Base-by-base conservation (phyloP, 1,139 yeast genomes). In the Pneumocystis wakefieldiae region DNA sequence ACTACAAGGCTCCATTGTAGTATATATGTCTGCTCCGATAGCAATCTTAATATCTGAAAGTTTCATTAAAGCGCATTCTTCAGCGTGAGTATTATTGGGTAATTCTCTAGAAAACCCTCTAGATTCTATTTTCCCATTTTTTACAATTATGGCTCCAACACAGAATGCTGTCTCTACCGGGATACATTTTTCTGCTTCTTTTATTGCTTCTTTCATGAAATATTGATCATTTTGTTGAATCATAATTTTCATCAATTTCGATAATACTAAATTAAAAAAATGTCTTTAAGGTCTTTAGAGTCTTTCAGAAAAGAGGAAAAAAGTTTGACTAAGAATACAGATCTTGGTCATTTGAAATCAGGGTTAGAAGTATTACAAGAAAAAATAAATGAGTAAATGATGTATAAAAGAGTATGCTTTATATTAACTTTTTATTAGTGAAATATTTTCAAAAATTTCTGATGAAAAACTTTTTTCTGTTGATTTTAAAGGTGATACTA, bases 1-100 rank as follows among this genome's bases (percentile, higher is more conserved):
- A 1, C 95, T 85, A 72, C 99, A 94, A 0, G 99, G 99, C 71
- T 94, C 99, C 98, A 94, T 94, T 0, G 97, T 88, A 0, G 98
- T 92, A 73, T 88, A 94, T 14, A 92, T 75, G 59, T 86, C 89
- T 0, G 95, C 83, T 0, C 96, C 96, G 19, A 71, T 72, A 0
- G 97, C 97, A 0, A 89, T 78, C 3, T 76, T 77, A 4, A 72
- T 68, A n/a, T 70, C 69, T 28, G 71, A 62, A 69, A 78, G 83
- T 73, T 94, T 94, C 59, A 85, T 87, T 65, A 94, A 73, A 0
- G 97, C 97, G 76, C 95, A 86, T 71, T 94, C 97, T 71, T 94
- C 99, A 1, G 98, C 98, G 73, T 94, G 99, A 0, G 99, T 94
- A 72, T 94, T 94, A 0, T 98, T 98, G 19, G 87, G 88, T 2